Percentiles rank a stretch among this genome's conserved stretches.
phyloP scores from a whole-genome alignment of 1,284 basidiomycete genomes.

The Malassezia sp. region DNA sequence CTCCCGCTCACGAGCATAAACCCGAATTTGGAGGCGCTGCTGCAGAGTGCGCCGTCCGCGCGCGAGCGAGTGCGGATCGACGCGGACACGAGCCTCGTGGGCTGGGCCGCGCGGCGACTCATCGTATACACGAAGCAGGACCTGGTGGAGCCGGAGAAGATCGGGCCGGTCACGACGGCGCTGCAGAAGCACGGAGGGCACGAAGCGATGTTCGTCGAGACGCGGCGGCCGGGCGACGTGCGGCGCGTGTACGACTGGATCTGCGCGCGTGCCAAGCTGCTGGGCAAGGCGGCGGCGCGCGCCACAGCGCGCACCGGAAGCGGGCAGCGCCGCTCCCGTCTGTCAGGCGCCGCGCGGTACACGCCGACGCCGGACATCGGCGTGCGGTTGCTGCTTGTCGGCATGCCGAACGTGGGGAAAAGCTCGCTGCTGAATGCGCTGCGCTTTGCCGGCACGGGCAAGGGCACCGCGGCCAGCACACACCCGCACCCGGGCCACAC shows the following conservation, averaged over 20 bases:
- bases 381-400: conserved; percentile 48
- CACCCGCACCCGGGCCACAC: conserved; percentile 61
- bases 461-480: conserved; percentile 76
- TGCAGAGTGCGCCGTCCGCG: conserved; percentile 32
- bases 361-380: conserved; percentile 42
- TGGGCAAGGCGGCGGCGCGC: conserved; percentile 11
- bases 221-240: conserved; percentile 49
- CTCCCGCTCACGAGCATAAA: conserved; percentile 90
- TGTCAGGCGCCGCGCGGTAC: conserved; percentile 38
- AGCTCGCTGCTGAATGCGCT: conserved; percentile 83
- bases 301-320: conserved; percentile 5
- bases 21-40: conserved; percentile 52
- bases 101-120: conserved; percentile 52
- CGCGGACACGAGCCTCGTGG: conserved; percentile 1
- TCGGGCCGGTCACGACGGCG: conserved; percentile 52
- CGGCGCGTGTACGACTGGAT: conserved; percentile 49
- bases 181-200: conserved; percentile 49
- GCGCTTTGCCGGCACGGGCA: conserved; percentile 73
- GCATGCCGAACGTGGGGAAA: conserved; percentile 99
- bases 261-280: conserved; percentile 20
- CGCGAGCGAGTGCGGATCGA: conserved; percentile 22
- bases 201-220: conserved; percentile 52
- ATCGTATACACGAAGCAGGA: conserved; percentile 90
- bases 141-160: conserved; percentile 70
- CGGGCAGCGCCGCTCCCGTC: conserved; percentile 18